A percentile compares a stretch with the other conserved stretches of the same genome.
These are phyloP conservation scores for Cladosporium velox DNA, from an alignment of 2,329 filamentous ascomycete species.

Conservation along the genomic window DNA sequence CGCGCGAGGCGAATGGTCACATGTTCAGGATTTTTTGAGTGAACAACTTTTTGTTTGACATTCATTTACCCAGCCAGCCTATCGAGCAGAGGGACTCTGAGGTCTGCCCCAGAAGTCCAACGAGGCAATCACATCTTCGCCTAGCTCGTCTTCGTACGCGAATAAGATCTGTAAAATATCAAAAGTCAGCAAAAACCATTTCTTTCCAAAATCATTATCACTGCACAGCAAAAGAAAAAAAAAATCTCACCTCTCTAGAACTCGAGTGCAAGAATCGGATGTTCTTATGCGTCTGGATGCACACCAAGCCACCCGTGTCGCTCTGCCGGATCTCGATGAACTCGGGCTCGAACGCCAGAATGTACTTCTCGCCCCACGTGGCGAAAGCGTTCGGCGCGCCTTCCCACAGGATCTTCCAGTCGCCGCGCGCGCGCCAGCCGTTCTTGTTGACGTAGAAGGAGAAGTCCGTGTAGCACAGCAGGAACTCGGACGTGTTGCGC, in stretches of 20 bases:
- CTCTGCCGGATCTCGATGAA: slow-evolving; percentile 97
- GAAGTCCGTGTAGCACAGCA: slow-evolving; percentile 97
- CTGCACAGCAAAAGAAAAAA: not conserved
- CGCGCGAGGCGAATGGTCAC: not conserved
- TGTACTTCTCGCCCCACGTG: slow-evolving; percentile 87
- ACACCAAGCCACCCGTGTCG: slow-evolving; percentile 85
- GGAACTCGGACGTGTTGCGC: slow-evolving; percentile 91
- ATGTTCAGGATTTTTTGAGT: not conserved
- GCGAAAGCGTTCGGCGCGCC: slow-evolving; percentile 90
- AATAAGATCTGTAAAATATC: slow-evolving; percentile 93
- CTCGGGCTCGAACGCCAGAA: slow-evolving; percentile 93
- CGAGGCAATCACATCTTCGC: slow-evolving; percentile 89
- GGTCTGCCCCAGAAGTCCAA: slow-evolving; percentile 84
- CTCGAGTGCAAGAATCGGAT: slow-evolving; percentile 97
- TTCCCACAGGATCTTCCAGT: slow-evolving; percentile 98
- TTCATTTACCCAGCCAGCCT: not conserved
- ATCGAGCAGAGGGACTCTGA: slow-evolving; percentile 10
- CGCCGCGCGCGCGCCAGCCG: slow-evolving; percentile 91
- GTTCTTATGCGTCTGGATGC: slow-evolving; percentile 95
- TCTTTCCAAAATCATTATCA: too few species aligned
- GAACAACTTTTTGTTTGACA: not conserved
- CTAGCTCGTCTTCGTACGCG: slow-evolving; percentile 92
- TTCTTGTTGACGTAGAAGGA: slow-evolving; percentile 99
- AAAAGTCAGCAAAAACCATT: slow-evolving; percentile 19
- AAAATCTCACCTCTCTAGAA: slow-evolving; percentile 79